phyloP scores from a whole-genome alignment of 441 rosid genomes.

The Erodium chrysanthum region DNA sequence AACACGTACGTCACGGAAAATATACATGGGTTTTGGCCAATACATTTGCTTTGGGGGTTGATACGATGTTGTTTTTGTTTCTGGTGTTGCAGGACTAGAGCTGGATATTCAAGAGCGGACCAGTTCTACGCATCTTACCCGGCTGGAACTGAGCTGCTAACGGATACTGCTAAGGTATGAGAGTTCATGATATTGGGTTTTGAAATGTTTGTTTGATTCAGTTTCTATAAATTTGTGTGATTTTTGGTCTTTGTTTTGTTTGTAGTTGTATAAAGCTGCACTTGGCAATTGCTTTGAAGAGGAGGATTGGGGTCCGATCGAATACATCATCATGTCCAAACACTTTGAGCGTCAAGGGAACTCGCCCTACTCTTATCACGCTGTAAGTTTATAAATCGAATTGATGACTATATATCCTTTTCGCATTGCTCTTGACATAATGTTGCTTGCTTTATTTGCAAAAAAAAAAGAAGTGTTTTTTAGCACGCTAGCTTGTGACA shows the following conservation, averaged over 20 bases:
- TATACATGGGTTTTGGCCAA: neutral
- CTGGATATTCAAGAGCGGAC: slow-evolving; percentile 78
- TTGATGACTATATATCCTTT: neutral
- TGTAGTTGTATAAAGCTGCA: slow-evolving; percentile 75
- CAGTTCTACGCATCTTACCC: slow-evolving; percentile 91
- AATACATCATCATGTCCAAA: slow-evolving; percentile 67
- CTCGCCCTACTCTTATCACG: slow-evolving; percentile 79
- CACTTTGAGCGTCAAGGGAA: slow-evolving; percentile 92
- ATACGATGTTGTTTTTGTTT: neutral
- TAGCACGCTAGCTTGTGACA: no score
- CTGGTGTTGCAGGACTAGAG: slow-evolving; percentile 59
- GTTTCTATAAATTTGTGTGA: neutral
- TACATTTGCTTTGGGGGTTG: neutral
- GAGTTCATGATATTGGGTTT: neutral
- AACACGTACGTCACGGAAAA: slow-evolving; percentile 51
- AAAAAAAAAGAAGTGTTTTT: neutral
- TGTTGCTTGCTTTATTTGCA: neutral
- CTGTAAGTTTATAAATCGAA: slow-evolving; percentile 36
- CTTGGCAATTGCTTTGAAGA: slow-evolving; percentile 78
- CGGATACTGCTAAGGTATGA: slow-evolving; percentile 64
- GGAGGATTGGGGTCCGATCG: slow-evolving; percentile 87
- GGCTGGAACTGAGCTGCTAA: slow-evolving; percentile 77
- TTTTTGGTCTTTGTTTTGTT: slow-evolving; percentile 15
- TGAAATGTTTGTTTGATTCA: neutral
- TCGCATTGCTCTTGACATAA: neutral